A percentile compares a stretch with the other conserved stretches of the same genome.
These are phyloP conservation scores for Sanghuangporus sanghuang DNA, from an alignment of 1,284 basidiomycete genomes.

Conservation along the genomic window DNA sequence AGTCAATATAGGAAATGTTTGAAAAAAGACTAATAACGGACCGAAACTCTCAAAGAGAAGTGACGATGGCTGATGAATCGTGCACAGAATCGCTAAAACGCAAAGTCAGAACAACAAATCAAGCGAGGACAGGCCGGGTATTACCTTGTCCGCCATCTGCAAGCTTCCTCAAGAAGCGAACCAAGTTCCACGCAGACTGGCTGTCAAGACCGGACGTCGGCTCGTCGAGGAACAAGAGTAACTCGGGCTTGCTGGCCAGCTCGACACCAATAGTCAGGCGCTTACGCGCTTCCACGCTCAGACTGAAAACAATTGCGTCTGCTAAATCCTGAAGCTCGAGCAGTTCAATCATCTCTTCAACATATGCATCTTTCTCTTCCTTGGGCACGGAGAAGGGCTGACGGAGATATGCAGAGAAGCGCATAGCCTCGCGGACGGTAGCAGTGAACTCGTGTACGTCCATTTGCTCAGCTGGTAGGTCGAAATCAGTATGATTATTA, in stretches of 20 bases:
- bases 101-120: neutral
- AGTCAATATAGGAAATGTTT: neutral
- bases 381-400: slow-evolving; percentile 71
- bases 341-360: slow-evolving; percentile 72
- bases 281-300: slow-evolving; percentile 79
- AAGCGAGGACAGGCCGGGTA: neutral
- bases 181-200: slow-evolving; percentile 80
- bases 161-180: slow-evolving; percentile 80
- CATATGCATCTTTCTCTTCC: slow-evolving; percentile 80
- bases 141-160: slow-evolving; percentile 82
- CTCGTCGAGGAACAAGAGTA: slow-evolving; percentile 51
- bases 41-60: slow-evolving; percentile 67
- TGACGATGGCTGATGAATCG: slow-evolving; percentile 72
- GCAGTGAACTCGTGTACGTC: slow-evolving; percentile 86
- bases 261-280: slow-evolving; percentile 88
- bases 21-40: neutral
- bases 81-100: slow-evolving; percentile 41
- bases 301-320: slow-evolving; percentile 56
- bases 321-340: slow-evolving; percentile 60
- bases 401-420: slow-evolving; percentile 87
- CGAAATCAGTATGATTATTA: slow-evolving; percentile 15
- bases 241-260: slow-evolving; percentile 76
- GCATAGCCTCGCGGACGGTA: slow-evolving; percentile 84
- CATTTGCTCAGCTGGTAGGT: slow-evolving; percentile 74
- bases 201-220: slow-evolving; percentile 70